These are phyloP conservation scores for Trichoderma endophyticum DNA, from an alignment of 2,329 filamentous ascomycete species.

Conservation along the genomic window DNA sequence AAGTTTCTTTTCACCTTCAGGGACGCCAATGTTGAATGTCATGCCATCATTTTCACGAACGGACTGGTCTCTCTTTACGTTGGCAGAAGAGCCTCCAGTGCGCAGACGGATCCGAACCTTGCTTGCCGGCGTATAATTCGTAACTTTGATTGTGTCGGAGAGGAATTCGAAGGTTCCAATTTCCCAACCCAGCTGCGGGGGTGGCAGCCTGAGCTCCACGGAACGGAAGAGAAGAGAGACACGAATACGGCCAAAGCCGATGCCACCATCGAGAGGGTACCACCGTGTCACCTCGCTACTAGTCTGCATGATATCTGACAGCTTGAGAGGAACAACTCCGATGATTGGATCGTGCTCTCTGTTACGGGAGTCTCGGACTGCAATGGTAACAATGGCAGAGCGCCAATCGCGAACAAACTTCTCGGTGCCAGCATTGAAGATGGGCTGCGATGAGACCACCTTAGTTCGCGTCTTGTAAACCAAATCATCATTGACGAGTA, in stretches of 20 bases:
- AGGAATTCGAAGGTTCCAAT: conserved; percentile 91
- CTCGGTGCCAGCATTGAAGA: conserved; percentile 96
- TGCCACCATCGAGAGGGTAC: conserved; percentile 95
- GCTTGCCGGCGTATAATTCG: conserved; percentile 57
- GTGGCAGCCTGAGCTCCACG: conserved; percentile 81
- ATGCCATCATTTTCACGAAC: conserved; percentile 55
- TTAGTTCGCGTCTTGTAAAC: conserved; percentile 94
- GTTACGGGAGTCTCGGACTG: conserved; percentile 83
- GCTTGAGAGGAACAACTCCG: conserved; percentile 82
- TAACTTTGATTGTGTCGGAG: conserved; percentile 65
- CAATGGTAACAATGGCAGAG: conserved; percentile 78
- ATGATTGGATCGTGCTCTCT: conserved; percentile 92
- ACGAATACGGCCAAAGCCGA: conserved; percentile 85
- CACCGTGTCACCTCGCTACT: conserved; percentile 83
- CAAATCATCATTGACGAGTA: conserved; percentile 82
- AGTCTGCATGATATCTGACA: conserved; percentile 84
- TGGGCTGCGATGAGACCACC: conserved; percentile 88
- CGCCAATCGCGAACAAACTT: conserved; percentile 92
- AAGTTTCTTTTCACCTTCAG: conserved; percentile 44
- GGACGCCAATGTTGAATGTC: conserved; percentile 47
- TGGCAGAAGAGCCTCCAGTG: conserved; percentile 79
- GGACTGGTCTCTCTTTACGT: conserved; percentile 62
- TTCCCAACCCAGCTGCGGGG: conserved; percentile 84
- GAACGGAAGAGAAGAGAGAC: conserved; percentile 89
- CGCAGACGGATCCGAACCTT: conserved; percentile 76